phyloP scores from a whole-genome alignment of 2,329 filamentous ascomycete genomes.

The Penicillium sp. region DNA sequence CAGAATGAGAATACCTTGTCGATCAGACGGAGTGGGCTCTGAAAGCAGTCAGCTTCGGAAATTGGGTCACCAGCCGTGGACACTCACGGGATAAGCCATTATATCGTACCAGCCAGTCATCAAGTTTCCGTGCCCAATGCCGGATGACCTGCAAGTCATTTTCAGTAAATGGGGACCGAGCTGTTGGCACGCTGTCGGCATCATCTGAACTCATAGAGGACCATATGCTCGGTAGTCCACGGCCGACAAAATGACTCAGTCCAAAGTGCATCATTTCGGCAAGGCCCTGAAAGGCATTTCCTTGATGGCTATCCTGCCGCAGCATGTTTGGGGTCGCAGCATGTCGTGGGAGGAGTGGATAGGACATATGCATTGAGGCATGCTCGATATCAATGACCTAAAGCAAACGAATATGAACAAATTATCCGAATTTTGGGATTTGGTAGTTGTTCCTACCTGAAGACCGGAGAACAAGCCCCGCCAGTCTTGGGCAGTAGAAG shows the following conservation, averaged over 20 bases:
- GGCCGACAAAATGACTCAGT: slow-evolving; percentile 30
- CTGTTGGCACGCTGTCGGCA: slow-evolving; percentile 4
- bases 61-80: background rate
- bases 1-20: slow-evolving; percentile 30
- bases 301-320: slow-evolving; percentile 20
- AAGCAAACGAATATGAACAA: background rate
- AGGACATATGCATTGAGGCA: slow-evolving; percentile 33
- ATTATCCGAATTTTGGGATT: background rate
- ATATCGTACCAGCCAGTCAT: slow-evolving; percentile 32
- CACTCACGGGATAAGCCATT: slow-evolving; percentile 28
- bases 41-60: background rate
- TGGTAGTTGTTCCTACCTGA: slow-evolving; percentile 18
- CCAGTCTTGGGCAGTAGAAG: slow-evolving; percentile 21
- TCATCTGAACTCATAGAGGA: slow-evolving; percentile 25
- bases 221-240: slow-evolving; percentile 31
- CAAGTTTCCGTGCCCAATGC: slow-evolving; percentile 28
- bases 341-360: slow-evolving; percentile 27
- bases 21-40: slow-evolving; percentile 29
- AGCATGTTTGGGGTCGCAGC: slow-evolving; percentile 22
- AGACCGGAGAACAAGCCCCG: slow-evolving; percentile 27
- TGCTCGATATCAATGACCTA: slow-evolving; percentile 33
- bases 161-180: slow-evolving; percentile 25
- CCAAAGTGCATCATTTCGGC: slow-evolving; percentile 33
- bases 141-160: slow-evolving; percentile 29
- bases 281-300: slow-evolving; percentile 27